These are phyloP conservation scores for Pleurotus platypus DNA, from an alignment of 768 basidiomycete genomes.

Conservation along the genomic window DNA sequence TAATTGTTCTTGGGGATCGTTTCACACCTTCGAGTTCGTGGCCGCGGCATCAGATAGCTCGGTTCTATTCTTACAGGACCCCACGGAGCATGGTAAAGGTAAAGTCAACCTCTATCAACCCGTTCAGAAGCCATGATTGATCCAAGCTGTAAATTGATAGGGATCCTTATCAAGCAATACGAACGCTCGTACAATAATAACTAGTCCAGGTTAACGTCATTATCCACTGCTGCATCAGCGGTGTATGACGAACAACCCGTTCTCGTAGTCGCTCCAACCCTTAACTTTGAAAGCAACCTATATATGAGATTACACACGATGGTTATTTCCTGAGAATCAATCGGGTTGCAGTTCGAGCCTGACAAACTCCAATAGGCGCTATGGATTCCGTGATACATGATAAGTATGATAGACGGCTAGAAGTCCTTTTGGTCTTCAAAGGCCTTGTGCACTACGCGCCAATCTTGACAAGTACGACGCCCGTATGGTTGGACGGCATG, in stretches of 20 bases:
- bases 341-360: no score
- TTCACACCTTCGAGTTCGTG: conserved; percentile 6
- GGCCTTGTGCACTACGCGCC: conserved; percentile 2
- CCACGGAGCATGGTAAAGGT: conserved; percentile 5
- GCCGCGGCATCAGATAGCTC: background rate
- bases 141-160: background rate
- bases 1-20: conserved; percentile 2
- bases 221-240: no score
- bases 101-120: background rate
- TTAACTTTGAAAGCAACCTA: no score
- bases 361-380: no score
- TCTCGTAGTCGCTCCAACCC: no score
- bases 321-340: no score
- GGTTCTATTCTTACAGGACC: conserved; percentile 3
- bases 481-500: conserved; percentile 6
- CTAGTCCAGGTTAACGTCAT: no score
- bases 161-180: conserved; percentile 4
- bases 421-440: background rate
- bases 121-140: background rate
- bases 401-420: no score
- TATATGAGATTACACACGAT: no score
- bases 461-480: conserved; percentile 3
- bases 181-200: background rate
- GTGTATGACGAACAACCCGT: no score
- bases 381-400: no score